Conservation (phyloP, 306 rosid genomes). For the Calophaca sinica region DNA sequence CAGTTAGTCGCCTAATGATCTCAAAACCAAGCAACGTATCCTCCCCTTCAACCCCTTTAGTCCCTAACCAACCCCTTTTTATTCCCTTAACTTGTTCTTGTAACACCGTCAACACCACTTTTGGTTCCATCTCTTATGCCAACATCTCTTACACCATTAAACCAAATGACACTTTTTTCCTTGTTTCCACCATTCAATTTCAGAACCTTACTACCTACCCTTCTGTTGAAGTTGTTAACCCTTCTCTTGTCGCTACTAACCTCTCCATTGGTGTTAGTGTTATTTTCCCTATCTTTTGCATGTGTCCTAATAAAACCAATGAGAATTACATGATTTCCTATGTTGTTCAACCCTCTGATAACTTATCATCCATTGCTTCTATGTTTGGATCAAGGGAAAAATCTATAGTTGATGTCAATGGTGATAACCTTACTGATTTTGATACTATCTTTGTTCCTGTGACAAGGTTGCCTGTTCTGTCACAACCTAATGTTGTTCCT, state of each 20-base stretch:
- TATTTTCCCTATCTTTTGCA: slow-evolving; percentile 79
- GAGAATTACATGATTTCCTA: slow-evolving; percentile 64
- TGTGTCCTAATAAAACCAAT: slow-evolving; percentile 64
- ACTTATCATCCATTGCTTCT: slow-evolving; percentile 61
- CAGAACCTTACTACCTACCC: slow-evolving; percentile 76
- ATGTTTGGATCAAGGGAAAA: slow-evolving; percentile 48
- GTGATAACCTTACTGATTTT: slow-evolving; percentile 37
- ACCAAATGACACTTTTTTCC: slow-evolving; percentile 59
- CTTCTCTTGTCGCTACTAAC: slow-evolving; percentile 56
- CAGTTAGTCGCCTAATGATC: slow-evolving; percentile 69
- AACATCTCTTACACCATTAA: slow-evolving; percentile 67
- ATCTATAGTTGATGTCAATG: slow-evolving; percentile 56
- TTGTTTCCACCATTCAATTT: slow-evolving; percentile 54
- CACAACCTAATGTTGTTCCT: slow-evolving; percentile 57
- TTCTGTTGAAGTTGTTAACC: slow-evolving; percentile 73
- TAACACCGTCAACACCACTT: slow-evolving; percentile 54
- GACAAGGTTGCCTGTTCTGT: slow-evolving; percentile 56
- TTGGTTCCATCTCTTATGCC: slow-evolving; percentile 71
- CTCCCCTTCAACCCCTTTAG: slow-evolving; percentile 55
- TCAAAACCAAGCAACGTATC: slow-evolving; percentile 73
- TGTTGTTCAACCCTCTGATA: slow-evolving; percentile 77
- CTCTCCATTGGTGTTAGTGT: slow-evolving; percentile 56
- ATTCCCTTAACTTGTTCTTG: slow-evolving; percentile 81
- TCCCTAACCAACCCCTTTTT: slow-evolving; percentile 64
- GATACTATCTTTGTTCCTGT: slow-evolving; percentile 80